These are phyloP conservation scores for Parasarocladium wereldwijsianum DNA, from an alignment of 2,329 filamentous ascomycete species.

Conservation along the genomic window DNA sequence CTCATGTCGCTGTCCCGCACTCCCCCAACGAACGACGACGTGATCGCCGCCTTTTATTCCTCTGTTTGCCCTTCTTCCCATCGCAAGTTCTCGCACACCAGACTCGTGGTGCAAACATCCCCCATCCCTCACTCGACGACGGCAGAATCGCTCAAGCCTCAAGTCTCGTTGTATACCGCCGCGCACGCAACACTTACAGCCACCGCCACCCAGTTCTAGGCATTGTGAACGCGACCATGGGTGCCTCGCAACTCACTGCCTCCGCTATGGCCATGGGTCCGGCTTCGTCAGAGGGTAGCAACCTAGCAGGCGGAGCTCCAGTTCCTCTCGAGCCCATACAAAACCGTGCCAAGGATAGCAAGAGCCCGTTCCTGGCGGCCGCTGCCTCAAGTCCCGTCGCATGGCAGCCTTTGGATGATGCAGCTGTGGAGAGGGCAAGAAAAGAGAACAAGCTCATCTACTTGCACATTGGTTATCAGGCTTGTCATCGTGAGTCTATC, in stretches of 20 bases:
- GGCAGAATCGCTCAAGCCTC: too few species aligned
- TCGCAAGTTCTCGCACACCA: too few species aligned
- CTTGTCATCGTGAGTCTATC: conserved; percentile 69
- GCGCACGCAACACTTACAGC: too few species aligned
- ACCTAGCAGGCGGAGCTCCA: conserved; percentile 3
- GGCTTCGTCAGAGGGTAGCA: conserved; percentile 10
- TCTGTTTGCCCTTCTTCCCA: too few species aligned
- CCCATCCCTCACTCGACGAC: too few species aligned
- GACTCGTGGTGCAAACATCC: too few species aligned
- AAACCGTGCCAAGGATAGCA: conserved; percentile 21
- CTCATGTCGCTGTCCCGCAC: too few species aligned
- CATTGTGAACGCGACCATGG: too few species aligned
- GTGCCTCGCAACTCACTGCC: conserved; percentile 21
- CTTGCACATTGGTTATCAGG: conserved; percentile 85
- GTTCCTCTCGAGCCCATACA: conserved; percentile 12
- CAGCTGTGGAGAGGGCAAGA: conserved; percentile 62
- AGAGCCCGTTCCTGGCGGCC: conserved; percentile 47
- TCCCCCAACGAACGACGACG: too few species aligned
- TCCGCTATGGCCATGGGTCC: conserved; percentile 19
- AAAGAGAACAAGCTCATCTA: conserved; percentile 80
- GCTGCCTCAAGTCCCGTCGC: conserved; percentile 72
- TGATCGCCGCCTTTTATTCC: too few species aligned
- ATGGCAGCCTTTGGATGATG: conserved; percentile 80
- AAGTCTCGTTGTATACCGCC: too few species aligned
- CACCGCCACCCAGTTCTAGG: too few species aligned